Conservation (phyloP, 371 early-diverging fungal species). For the Massospora cicadina region DNA sequence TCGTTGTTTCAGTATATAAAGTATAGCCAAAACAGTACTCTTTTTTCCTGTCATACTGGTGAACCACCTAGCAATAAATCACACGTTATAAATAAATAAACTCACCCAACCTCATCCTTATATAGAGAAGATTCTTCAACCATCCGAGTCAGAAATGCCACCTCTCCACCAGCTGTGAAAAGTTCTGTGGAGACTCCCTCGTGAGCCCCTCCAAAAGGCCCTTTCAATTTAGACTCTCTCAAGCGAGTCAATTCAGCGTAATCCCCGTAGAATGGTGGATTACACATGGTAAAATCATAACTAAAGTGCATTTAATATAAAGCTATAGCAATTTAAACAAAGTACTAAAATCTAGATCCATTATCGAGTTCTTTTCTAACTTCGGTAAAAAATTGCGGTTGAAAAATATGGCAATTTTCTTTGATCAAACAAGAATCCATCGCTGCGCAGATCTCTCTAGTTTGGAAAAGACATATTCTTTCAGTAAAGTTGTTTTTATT, state of each 20-base stretch:
- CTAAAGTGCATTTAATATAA: background rate
- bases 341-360: background rate
- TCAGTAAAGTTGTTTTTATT: background rate
- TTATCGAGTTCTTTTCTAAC: background rate
- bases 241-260: background rate
- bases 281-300: constrained; percentile 3
- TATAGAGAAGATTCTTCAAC: constrained; percentile 1
- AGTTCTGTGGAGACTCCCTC: background rate
- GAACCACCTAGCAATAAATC: background rate
- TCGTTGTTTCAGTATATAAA: background rate
- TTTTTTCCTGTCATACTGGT: constrained; percentile 3
- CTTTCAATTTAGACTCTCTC: background rate
- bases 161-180: constrained; percentile 1
- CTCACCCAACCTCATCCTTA: constrained; percentile 2
- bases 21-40: background rate
- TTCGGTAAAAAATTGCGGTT: background rate
- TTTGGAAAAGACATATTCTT: background rate
- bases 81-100: background rate
- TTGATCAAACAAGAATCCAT: no score
- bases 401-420: background rate
- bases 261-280: constrained; percentile 1
- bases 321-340: background rate
- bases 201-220: background rate
- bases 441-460: no score
- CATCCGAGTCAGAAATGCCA: background rate